Conservation (phyloP, 805 yeast genomes). For the Ogataea sp. region DNA sequence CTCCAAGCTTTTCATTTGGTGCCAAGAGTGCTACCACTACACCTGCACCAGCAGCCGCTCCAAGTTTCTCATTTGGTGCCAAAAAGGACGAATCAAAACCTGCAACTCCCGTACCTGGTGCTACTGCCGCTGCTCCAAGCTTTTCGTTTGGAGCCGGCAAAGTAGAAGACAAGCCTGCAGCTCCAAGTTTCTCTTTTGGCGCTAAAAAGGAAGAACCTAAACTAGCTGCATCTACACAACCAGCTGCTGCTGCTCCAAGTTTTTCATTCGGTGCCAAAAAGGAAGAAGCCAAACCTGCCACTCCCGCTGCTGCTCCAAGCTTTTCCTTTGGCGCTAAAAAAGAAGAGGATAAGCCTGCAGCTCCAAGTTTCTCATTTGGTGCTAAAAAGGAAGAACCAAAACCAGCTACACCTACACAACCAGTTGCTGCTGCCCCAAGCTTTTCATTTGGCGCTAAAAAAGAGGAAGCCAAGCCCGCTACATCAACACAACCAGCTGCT, state of each 20-base stretch:
- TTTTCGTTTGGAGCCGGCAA: constrained; percentile 11
- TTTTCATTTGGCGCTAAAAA: constrained; percentile 3
- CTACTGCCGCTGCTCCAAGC: constrained; percentile 2
- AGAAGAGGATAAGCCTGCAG: constrained; percentile 7
- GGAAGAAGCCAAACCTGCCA: constrained; percentile 1
- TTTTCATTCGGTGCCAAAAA: constrained; percentile 4
- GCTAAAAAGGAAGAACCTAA: background rate
- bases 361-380: constrained; percentile 9
- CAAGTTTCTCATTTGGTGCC: constrained; percentile 1
- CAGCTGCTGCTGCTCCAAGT: constrained; percentile 1
- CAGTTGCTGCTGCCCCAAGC: background rate
- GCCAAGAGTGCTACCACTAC: background rate
- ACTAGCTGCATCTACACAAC: background rate
- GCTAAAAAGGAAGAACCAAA: constrained; percentile 4
- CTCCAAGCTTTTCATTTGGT: background rate
- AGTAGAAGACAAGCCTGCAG: constrained; percentile 3
- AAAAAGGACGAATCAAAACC: constrained; percentile 8
- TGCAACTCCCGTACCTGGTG: constrained; percentile 2
- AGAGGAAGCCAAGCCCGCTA: constrained; percentile 1
- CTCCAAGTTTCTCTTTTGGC: constrained; percentile 7
- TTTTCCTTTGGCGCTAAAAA: constrained; percentile 6
- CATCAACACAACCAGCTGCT: constrained; percentile 1
- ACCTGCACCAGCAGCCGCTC: background rate
- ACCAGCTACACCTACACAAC: constrained; percentile 2
- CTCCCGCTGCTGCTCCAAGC: constrained; percentile 3